phyloP scores from a whole-genome alignment of 495 filamentous ascomycete species.

The Xylaria nigripes region DNA sequence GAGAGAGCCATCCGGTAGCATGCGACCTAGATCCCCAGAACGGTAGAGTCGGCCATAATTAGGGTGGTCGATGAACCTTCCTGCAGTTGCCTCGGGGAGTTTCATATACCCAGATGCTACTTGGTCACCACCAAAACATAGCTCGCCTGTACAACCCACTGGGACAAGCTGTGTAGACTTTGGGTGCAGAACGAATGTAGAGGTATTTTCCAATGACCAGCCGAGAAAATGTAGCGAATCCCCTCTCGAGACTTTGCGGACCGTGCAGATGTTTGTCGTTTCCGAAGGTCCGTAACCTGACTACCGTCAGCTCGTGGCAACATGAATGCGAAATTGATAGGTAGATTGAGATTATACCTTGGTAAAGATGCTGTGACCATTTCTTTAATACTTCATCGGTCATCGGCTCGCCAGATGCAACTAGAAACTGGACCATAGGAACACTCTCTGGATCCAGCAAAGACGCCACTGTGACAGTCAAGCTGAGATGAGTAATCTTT shows the following conservation, averaged over 20 bases:
- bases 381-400: slow-evolving; percentile 53
- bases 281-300: slow-evolving; percentile 62
- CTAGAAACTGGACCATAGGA: slow-evolving; percentile 56
- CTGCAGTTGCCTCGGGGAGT: slow-evolving; percentile 43
- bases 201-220: slow-evolving; percentile 58
- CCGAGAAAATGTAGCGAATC: slow-evolving; percentile 54
- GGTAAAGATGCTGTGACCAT: slow-evolving; percentile 61
- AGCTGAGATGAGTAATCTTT: slow-evolving; percentile 61
- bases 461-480: slow-evolving; percentile 71
- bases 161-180: slow-evolving; percentile 43
- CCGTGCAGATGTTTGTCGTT: slow-evolving; percentile 67
- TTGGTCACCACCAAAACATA: slow-evolving; percentile 80
- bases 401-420: slow-evolving; percentile 64
- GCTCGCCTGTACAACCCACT: slow-evolving; percentile 61
- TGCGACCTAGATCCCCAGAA: slow-evolving; percentile 61
- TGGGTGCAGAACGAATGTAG: slow-evolving; percentile 53
- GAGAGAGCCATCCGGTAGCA: slow-evolving; percentile 61
- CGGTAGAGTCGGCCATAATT: slow-evolving; percentile 60
- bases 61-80: slow-evolving; percentile 58
- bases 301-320: neutral
- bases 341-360: slow-evolving; percentile 38
- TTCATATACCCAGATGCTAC: slow-evolving; percentile 66
- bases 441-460: slow-evolving; percentile 53
- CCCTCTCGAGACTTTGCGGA: slow-evolving; percentile 44
- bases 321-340: no score